Conservation (phyloP, 179 eudicot genomes). For the Nepenthes alata region DNA sequence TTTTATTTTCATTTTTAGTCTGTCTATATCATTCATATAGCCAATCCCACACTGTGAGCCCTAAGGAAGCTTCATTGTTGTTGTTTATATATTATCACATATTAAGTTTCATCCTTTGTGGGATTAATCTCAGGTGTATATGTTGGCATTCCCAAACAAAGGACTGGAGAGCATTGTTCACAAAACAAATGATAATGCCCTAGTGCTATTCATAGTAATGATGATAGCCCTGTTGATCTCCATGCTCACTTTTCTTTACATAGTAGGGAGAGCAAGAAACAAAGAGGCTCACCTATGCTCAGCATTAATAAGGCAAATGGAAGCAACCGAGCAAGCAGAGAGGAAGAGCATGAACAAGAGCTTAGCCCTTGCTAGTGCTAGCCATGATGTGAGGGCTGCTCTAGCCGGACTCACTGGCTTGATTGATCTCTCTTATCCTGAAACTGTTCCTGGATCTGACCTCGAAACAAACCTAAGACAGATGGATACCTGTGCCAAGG, state of each 20-base stretch:
- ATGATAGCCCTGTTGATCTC: constrained; percentile 17
- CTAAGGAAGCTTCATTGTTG: too few species aligned
- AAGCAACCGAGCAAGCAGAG: constrained; percentile 76
- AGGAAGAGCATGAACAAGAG: constrained; percentile 60
- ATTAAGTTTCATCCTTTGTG: too few species aligned
- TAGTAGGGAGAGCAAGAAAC: constrained; percentile 26
- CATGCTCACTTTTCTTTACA: constrained; percentile 18
- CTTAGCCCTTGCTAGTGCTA: constrained; percentile 60
- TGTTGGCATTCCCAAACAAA: constrained; percentile 19
- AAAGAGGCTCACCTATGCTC: constrained; percentile 46
- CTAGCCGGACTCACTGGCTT: constrained; percentile 54
- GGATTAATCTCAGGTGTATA: constrained; percentile 21
- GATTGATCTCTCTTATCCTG: constrained; percentile 25
- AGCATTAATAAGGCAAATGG: constrained; percentile 60
- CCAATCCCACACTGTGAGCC: too few species aligned
- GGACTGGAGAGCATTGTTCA: constrained; percentile 8
- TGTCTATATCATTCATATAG: too few species aligned
- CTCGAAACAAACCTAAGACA: constrained; percentile 36
- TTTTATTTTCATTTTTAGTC: too few species aligned
- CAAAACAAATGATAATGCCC: constrained; percentile 12
- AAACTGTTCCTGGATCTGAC: constrained; percentile 35
- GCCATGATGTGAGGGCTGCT: constrained; percentile 68
- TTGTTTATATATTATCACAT: too few species aligned
- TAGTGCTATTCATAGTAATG: constrained; percentile 25
- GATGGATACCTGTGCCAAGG: constrained; percentile 35